Evolutionary conservation across 352 stramenopile genomes (phyloP), one percentile per base, ranked within the genome.

Genomic region (Globisporangium cylindrosporum): DNA sequence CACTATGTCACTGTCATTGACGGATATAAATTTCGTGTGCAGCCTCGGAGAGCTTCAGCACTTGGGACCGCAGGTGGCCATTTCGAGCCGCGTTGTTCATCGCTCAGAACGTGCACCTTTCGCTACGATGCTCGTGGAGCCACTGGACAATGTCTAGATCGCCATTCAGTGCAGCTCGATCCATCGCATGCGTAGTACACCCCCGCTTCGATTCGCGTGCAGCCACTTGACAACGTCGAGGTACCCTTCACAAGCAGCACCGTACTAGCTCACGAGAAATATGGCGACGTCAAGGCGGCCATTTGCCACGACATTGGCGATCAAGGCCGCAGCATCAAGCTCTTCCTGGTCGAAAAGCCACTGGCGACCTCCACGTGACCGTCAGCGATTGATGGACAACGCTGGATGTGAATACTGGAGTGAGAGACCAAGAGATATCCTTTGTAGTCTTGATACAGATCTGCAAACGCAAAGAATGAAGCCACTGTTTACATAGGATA

Each of bases 181-280:
- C 41, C 51, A 74, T 69, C 1, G 68, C 59, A 20, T 49, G 10
- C 48, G 25, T 63, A 74, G 27, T 29, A 29, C 27, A 29, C 27
- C 7, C 58, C 66, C 55, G 1, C 6, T 22, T 0, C 59, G 59
- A 36, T 72, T 9, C n/a, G 20, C 59, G 10, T 67, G 64, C 12
- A 71, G 38, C 48, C 48, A 62, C 38, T 71, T n/a, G 1, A 41
- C 48, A 25, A 60, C 25, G 3, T 6, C 12, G 4, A 32, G 7
- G 32, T 60, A 3, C 5, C 62, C 62, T 12, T 18, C 24, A 2
- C 6, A 34, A 12, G 32, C 36, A 15, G 49, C 22, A n/a, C 10
- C 12, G 25, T 15, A 57, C 0, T 57, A 15, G 49, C 22, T 29
- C 8, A 57, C 7, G 22, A 57, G 22, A 9, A 20, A n/a, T 24